These are phyloP conservation scores for Podospora bellae-mahoneyi DNA, from an alignment of 495 filamentous ascomycete genomes.

Conservation along the genomic window DNA sequence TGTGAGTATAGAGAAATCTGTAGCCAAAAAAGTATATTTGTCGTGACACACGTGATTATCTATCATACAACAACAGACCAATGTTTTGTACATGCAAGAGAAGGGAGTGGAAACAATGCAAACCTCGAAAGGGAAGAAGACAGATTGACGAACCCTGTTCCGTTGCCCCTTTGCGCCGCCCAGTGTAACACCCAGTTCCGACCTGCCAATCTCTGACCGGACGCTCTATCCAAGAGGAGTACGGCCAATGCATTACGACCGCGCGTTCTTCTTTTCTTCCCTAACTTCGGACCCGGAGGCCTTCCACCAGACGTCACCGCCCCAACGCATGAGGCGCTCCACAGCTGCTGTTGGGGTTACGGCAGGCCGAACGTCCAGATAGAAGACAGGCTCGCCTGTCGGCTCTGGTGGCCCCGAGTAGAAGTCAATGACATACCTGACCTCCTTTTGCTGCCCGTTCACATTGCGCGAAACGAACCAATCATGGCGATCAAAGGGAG, in stretches of 20 bases:
- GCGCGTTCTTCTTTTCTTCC: conserved; percentile 24
- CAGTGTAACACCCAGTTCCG: background rate
- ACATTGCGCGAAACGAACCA: conserved; percentile 80
- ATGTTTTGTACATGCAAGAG: background rate
- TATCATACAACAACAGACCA: background rate
- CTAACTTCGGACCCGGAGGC: conserved; percentile 71
- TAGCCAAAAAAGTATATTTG: background rate
- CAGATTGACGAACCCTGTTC: background rate
- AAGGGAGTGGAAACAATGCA: background rate
- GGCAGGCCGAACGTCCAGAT: conserved; percentile 92
- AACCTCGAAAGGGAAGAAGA: background rate
- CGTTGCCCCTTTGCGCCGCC: background rate
- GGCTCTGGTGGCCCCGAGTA: conserved; percentile 85
- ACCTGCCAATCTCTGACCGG: background rate
- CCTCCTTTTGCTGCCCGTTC: conserved; percentile 61
- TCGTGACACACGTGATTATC: background rate
- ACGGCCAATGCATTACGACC: background rate
- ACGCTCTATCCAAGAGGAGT: background rate
- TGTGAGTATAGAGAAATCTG: background rate
- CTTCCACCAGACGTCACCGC: conserved; percentile 87
- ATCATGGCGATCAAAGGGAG: conserved; percentile 97
- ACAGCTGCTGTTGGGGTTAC: conserved; percentile 78
- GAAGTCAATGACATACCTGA: conserved; percentile 97
- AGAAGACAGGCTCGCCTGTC: conserved; percentile 92
- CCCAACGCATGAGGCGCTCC: conserved; percentile 85